phyloP scores from a whole-genome alignment of 306 rosid species.

The Gastrolobium bilobum region DNA sequence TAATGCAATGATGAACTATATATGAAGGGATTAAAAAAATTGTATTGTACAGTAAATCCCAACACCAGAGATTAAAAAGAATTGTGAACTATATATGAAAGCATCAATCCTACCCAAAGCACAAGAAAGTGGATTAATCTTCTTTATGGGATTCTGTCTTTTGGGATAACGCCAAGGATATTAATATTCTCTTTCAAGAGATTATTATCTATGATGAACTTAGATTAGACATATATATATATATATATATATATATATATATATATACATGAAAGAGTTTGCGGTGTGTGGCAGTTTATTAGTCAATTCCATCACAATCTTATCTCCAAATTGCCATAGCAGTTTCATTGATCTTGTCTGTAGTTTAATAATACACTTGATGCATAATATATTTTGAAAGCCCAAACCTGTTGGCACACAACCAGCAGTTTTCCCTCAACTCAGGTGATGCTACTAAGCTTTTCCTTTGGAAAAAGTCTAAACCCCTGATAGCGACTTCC shows the following conservation, averaged over 20 bases:
- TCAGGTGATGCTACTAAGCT: slow-evolving; percentile 26
- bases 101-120: slow-evolving; percentile 37
- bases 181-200: background rate
- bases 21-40: background rate
- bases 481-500: slow-evolving; percentile 1
- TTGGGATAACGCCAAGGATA: slow-evolving; percentile 31
- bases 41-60: background rate
- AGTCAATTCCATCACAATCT: slow-evolving; percentile 58
- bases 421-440: slow-evolving; percentile 43
- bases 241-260: too few species aligned
- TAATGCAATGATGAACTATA: too few species aligned
- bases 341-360: slow-evolving; percentile 32
- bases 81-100: background rate
- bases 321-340: slow-evolving; percentile 45
- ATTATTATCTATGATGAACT: slow-evolving; percentile 10
- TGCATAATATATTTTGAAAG: background rate
- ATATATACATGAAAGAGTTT: background rate
- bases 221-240: background rate
- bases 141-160: slow-evolving; percentile 40
- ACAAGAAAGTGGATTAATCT: slow-evolving; percentile 38
- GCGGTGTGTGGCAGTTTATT: background rate
- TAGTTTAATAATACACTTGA: slow-evolving; percentile 13
- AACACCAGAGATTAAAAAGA: background rate
- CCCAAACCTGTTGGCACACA: slow-evolving; percentile 44
- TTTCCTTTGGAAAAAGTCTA: background rate